Percentiles rank a stretch among this genome's conserved stretches.
Evolutionary conservation across 2,329 filamentous ascomycete genomes (phyloP).

Genomic region (Fusarium agapanthi): DNA sequence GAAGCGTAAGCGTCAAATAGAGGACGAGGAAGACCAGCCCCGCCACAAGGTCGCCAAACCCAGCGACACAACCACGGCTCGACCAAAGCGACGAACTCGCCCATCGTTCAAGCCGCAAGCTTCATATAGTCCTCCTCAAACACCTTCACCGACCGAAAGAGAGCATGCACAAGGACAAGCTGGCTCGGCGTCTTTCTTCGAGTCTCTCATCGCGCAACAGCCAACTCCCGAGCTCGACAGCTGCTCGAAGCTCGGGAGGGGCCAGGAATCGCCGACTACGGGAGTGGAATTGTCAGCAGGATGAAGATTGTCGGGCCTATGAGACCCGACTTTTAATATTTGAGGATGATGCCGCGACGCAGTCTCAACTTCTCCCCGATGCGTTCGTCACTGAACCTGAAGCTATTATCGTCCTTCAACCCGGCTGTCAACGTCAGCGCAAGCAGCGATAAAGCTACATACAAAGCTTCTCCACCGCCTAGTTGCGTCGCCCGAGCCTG

Average conservation of each 20-base stretch:
- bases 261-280: background rate
- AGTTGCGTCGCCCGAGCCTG: accelerated
- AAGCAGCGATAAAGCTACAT: background rate
- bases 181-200: background rate
- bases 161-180: background rate
- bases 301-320: accelerated
- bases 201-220: background rate
- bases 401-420: background rate
- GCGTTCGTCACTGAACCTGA: background rate
- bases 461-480: accelerated
- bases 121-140: background rate
- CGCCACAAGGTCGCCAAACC: background rate
- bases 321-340: accelerated
- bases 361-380: accelerated
- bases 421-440: accelerated
- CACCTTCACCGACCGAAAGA: accelerated
- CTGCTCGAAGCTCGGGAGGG: background rate
- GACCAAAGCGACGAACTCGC: background rate
- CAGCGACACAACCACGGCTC: background rate
- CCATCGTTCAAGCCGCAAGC: background rate
- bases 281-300: background rate
- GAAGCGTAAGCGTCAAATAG: background rate
- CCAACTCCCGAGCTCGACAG: background rate
- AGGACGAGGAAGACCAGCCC: background rate
- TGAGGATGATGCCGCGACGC: background rate